A percentile compares a stretch with the other conserved stretches of the same genome.
Evolutionary conservation across 768 basidiomycete genomes (phyloP).

Genomic region (Leccinellum rugosiceps): DNA sequence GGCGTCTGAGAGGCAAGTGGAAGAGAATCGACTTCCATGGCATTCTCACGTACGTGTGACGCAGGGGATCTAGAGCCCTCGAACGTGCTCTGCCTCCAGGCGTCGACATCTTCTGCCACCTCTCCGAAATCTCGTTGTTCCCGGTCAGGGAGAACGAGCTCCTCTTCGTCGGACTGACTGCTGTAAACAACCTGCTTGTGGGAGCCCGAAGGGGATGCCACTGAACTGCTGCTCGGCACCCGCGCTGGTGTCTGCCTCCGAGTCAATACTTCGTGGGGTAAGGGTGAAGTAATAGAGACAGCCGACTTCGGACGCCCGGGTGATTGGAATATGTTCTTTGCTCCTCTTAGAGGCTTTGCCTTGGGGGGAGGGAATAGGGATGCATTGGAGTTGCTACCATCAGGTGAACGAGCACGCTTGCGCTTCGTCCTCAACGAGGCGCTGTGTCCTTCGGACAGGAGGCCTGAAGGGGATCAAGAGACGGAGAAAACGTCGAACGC

Average conservation of each 20-base stretch:
- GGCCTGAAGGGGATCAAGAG: slow-evolving; percentile 13
- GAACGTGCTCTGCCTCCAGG: slow-evolving; percentile 39
- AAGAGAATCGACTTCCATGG: slow-evolving; percentile 15
- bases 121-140: slow-evolving; percentile 25
- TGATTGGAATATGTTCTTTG: slow-evolving; percentile 16
- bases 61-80: slow-evolving; percentile 13
- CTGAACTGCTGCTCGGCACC: not conserved
- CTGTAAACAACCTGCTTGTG: slow-evolving; percentile 48
- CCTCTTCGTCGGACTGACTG: slow-evolving; percentile 66
- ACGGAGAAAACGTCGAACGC: not conserved
- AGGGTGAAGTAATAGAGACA: slow-evolving; percentile 10
- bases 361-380: slow-evolving; percentile 9
- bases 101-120: slow-evolving; percentile 38
- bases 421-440: slow-evolving; percentile 14
- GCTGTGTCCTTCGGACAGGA: slow-evolving; percentile 6
- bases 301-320: slow-evolving; percentile 4
- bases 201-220: slow-evolving; percentile 19
- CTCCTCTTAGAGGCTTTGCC: slow-evolving; percentile 20
- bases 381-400: not conserved
- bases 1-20: slow-evolving; percentile 16
- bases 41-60: not conserved
- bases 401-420: slow-evolving; percentile 29
- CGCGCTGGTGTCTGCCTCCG: slow-evolving; percentile 2
- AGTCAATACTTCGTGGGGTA: slow-evolving; percentile 36
- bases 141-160: slow-evolving; percentile 38